These are phyloP conservation scores for Cornus controversa DNA, from an alignment of 148 eudicot genomes.

Conservation along the genomic window DNA sequence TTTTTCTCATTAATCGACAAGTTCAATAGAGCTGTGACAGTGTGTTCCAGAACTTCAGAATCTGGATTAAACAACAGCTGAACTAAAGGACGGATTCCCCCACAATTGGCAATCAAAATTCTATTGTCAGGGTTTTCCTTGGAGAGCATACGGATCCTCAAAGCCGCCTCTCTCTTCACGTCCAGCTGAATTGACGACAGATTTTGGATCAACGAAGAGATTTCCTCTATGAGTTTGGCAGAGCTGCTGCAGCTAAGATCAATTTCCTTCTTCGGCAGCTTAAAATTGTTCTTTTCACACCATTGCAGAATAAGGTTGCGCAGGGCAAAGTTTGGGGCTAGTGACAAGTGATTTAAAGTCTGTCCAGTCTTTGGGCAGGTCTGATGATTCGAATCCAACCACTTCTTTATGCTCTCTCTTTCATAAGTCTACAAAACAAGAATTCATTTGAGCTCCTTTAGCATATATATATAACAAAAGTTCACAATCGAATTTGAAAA, in stretches of 20 bases:
- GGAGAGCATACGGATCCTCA: conserved; percentile 61
- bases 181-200: conserved; percentile 50
- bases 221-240: conserved; percentile 27
- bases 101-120: conserved; percentile 51
- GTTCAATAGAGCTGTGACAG: conserved; percentile 75
- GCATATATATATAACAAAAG: neutral
- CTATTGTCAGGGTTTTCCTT: conserved; percentile 71
- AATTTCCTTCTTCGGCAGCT: conserved; percentile 33
- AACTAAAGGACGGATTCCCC: conserved; percentile 71
- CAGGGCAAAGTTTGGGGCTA: conserved; percentile 76
- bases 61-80: conserved; percentile 57
- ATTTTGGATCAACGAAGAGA: conserved; percentile 39
- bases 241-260: conserved; percentile 16
- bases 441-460: neutral
- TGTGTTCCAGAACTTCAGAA: conserved; percentile 66
- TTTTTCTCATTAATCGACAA: conserved; percentile 70
- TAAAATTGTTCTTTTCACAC: conserved; percentile 65
- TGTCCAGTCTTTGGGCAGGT: conserved; percentile 31
- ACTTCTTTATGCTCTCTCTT: conserved; percentile 65
- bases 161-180: conserved; percentile 55
- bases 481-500: neutral
- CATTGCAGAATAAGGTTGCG: conserved; percentile 70
- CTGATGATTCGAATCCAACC: conserved; percentile 36
- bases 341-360: conserved; percentile 42
- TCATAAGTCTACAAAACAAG: conserved; percentile 57